Conservation (phyloP, 345 rosid genomes). For the Lagerstroemia speciosa region DNA sequence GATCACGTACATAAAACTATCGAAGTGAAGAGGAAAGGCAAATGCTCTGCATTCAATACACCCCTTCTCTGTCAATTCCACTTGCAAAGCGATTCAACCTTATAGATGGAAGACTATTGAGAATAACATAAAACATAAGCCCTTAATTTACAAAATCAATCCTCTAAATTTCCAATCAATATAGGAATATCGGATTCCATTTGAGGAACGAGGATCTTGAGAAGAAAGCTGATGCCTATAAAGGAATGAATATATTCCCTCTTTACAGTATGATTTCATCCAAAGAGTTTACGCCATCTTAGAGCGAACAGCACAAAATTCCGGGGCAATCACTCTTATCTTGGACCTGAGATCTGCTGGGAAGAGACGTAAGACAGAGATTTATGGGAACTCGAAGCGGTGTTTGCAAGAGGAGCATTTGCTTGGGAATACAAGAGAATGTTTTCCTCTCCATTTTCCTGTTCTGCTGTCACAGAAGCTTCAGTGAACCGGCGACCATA, state of each 20-base stretch:
- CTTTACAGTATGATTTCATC: conserved; percentile 1
- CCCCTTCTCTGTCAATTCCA: background rate
- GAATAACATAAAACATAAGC: background rate
- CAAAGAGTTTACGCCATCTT: conserved; percentile 2
- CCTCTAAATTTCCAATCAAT: conserved; percentile 18
- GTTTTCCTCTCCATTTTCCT: conserved; percentile 24
- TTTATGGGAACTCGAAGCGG: conserved; percentile 23
- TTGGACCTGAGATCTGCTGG: conserved; percentile 82
- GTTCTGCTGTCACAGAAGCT: conserved; percentile 49
- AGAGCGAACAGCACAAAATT: background rate
- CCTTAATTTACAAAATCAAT: conserved; percentile 6
- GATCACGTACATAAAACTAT: no score
- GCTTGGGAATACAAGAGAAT: conserved; percentile 21
- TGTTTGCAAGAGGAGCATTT: conserved; percentile 27
- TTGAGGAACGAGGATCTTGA: background rate
- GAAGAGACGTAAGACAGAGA: conserved; percentile 58
- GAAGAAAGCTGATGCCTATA: background rate
- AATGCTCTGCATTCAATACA: no score
- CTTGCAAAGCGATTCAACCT: background rate
- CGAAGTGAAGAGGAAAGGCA: no score
- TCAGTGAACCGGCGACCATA: conserved; percentile 74
- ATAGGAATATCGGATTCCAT: conserved; percentile 17
- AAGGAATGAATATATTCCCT: background rate
- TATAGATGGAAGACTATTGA: background rate
- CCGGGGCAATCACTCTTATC: conserved; percentile 24